phyloP scores from a whole-genome alignment of 2,329 filamentous ascomycete genomes.

The Aspergillus texensis region DNA sequence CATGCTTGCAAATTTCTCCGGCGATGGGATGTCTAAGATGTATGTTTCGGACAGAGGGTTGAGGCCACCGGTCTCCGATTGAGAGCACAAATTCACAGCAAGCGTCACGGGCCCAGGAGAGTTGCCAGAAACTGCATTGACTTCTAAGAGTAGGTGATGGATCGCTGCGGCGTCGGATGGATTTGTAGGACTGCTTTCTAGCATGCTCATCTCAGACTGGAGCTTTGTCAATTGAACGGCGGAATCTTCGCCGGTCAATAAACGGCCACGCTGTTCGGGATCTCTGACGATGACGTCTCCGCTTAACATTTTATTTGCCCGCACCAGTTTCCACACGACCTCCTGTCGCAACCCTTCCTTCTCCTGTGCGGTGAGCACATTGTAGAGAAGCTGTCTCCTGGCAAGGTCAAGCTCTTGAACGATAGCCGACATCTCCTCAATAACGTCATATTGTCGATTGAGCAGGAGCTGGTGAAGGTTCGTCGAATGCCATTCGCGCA shows the following conservation, averaged over 20 bases:
- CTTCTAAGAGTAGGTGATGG: constrained; percentile 80
- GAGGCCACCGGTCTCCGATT: constrained; percentile 64
- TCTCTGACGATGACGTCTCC: constrained; percentile 95
- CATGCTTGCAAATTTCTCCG: constrained; percentile 69
- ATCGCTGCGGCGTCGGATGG: constrained; percentile 69
- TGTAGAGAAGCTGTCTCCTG: constrained; percentile 87
- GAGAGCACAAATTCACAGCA: constrained; percentile 75
- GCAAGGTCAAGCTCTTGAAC: constrained; percentile 82
- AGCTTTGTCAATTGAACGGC: constrained; percentile 87
- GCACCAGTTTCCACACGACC: constrained; percentile 93
- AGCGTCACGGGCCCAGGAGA: constrained; percentile 75
- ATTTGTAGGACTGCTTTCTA: constrained; percentile 76
- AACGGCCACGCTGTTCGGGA: constrained; percentile 76
- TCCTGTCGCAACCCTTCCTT: constrained; percentile 78
- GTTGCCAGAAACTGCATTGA: constrained; percentile 78
- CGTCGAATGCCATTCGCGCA: constrained; percentile 97
- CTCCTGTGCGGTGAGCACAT: constrained; percentile 86
- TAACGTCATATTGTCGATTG: constrained; percentile 74
- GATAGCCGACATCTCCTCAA: constrained; percentile 80
- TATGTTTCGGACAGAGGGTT: constrained; percentile 80
- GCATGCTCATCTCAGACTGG: constrained; percentile 93
- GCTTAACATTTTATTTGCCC: constrained; percentile 89
- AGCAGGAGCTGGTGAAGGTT: constrained; percentile 91
- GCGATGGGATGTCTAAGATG: constrained; percentile 73
- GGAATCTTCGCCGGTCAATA: constrained; percentile 89